Conservation (phyloP, 306 rosid genomes). For the Herpetospermum pedunculosum region DNA sequence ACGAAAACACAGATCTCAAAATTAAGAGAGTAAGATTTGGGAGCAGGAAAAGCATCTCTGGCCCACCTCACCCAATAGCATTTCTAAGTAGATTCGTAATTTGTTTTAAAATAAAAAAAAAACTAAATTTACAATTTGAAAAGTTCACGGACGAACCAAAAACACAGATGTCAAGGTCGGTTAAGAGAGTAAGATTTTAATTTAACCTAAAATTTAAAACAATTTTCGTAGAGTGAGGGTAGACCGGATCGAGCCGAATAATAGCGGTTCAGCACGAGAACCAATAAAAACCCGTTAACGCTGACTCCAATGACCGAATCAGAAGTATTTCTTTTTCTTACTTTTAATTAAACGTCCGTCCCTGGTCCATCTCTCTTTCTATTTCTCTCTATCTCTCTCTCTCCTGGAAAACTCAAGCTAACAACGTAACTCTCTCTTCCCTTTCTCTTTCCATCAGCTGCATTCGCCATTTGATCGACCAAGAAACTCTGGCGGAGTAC, state of each 20-base stretch:
- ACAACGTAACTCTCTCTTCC: slow-evolving; percentile 10
- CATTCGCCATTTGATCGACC: slow-evolving; percentile 7
- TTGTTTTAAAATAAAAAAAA: no score
- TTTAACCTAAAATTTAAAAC: no score
- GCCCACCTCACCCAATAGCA: no score
- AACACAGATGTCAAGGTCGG: no score
- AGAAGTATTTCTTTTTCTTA: slow-evolving; percentile 10
- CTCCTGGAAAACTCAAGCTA: slow-evolving; percentile 8
- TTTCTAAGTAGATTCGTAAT: no score
- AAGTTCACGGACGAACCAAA: no score
- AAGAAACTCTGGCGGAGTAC: background rate
- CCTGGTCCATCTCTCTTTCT: slow-evolving; percentile 8
- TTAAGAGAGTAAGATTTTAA: no score
- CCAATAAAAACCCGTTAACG: slow-evolving; percentile 1
- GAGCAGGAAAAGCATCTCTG: no score
- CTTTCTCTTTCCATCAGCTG: slow-evolving; percentile 8
- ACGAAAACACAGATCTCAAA: no score
- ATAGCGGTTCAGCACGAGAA: background rate
- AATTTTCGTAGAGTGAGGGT: no score
- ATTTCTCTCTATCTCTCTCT: background rate
- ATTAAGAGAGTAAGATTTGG: no score
- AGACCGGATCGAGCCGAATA: background rate
- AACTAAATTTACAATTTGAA: no score
- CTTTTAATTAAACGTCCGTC: slow-evolving; percentile 11
- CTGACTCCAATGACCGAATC: slow-evolving; percentile 13